Conservation (phyloP, 441 rosid genomes). For the Breynia disticha region DNA sequence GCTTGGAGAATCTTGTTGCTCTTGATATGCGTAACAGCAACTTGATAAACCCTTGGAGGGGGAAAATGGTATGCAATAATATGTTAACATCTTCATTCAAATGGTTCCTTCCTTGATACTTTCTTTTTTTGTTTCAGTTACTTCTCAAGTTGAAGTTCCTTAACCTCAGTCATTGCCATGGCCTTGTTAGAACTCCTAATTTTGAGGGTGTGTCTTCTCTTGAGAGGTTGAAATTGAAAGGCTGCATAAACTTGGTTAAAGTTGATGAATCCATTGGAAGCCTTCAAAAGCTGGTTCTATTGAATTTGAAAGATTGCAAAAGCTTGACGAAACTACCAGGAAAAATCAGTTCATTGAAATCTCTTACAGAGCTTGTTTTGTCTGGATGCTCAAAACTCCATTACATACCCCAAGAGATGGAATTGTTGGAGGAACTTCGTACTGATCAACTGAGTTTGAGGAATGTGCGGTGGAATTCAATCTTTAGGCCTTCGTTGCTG, state of each 20-base stretch:
- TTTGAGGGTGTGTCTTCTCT: constrained; percentile 12
- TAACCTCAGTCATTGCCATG: constrained; percentile 16
- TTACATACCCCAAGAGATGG: constrained; percentile 2
- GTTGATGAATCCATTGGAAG: constrained; percentile 11
- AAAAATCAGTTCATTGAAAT: background rate
- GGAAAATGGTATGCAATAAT: constrained; percentile 3
- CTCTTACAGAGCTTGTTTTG: constrained; percentile 3
- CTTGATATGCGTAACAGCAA: constrained; percentile 13
- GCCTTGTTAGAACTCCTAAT: constrained; percentile 15
- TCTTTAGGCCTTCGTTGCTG: background rate
- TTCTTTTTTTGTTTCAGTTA: constrained; percentile 24
- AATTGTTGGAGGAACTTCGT: background rate
- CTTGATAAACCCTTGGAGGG: constrained; percentile 11
- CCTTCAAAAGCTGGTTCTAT: background rate
- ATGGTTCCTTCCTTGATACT: too few species aligned
- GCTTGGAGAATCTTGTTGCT: constrained; percentile 8
- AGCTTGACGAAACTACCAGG: constrained; percentile 5
- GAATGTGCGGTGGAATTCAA: background rate
- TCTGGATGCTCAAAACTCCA: constrained; percentile 4
- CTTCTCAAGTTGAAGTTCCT: constrained; percentile 15
- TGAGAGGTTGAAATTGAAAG: constrained; percentile 14
- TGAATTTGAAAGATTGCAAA: constrained; percentile 11
- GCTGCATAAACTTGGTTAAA: constrained; percentile 14
- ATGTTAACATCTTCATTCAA: too few species aligned
- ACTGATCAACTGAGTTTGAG: background rate